phyloP scores from a whole-genome alignment of 306 rosid species.

The Notholithocarpus densiflorus region DNA sequence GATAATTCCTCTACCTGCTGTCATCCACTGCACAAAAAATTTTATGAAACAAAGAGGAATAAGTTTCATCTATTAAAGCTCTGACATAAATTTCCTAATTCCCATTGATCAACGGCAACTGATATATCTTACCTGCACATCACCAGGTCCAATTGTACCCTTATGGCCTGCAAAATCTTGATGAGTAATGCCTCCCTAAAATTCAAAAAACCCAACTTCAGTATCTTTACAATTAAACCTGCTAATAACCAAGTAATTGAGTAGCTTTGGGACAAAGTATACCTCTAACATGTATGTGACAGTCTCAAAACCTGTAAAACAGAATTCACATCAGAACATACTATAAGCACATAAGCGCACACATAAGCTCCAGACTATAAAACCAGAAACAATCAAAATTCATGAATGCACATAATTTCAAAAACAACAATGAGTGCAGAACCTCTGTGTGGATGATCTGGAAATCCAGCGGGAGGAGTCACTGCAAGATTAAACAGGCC shows the following conservation, averaged over 20 bases:
- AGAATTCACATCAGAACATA: background rate
- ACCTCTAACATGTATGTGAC: conserved; percentile 80
- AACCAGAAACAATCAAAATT: background rate
- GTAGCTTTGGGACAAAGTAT: background rate
- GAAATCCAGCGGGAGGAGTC: conserved; percentile 60
- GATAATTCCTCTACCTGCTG: conserved; percentile 94
- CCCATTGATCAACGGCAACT: background rate
- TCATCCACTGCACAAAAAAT: conserved; percentile 75
- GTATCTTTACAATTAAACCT: background rate
- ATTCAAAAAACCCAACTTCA: background rate
- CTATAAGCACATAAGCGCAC: background rate
- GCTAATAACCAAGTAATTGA: background rate
- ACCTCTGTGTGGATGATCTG: conserved; percentile 80
- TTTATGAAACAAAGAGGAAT: background rate
- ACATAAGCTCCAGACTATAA: background rate
- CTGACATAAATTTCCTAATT: background rate
- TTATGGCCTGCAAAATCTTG: conserved; percentile 94
- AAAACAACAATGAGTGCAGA: background rate
- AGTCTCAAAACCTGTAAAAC: conserved; percentile 63
- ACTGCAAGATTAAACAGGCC: conserved; percentile 31
- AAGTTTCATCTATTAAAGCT: background rate
- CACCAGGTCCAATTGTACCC: conserved; percentile 84
- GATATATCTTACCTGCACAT: conserved; percentile 64
- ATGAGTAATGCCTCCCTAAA: conserved; percentile 88
- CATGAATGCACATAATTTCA: background rate